Conservation (phyloP, 495 filamentous ascomycete species). For the Trichodelitschia bisporula region DNA sequence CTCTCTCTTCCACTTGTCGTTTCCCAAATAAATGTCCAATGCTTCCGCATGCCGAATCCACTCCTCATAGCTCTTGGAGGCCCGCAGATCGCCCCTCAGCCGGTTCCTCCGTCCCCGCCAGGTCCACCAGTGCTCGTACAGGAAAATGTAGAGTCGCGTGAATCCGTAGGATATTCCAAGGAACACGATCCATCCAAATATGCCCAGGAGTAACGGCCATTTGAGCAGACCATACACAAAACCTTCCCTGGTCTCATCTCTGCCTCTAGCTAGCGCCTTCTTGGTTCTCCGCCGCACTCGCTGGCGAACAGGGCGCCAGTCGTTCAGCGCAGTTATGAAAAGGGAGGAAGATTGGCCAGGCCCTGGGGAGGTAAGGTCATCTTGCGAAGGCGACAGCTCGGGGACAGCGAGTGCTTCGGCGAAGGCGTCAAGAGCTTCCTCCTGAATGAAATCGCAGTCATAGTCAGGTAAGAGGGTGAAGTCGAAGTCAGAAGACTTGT, state of each 20-base stretch:
- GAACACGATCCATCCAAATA: slow-evolving; percentile 54
- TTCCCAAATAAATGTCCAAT: slow-evolving; percentile 62
- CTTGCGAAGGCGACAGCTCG: slow-evolving; percentile 15
- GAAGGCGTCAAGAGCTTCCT: slow-evolving; percentile 17
- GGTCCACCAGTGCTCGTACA: slow-evolving; percentile 58
- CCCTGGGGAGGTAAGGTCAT: slow-evolving; percentile 13
- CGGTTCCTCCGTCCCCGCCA: slow-evolving; percentile 51
- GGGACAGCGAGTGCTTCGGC: slow-evolving; percentile 18
- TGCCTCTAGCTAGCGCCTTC: slow-evolving; percentile 19
- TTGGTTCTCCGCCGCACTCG: slow-evolving; percentile 14
- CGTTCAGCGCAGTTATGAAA: slow-evolving; percentile 23
- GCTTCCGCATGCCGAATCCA: slow-evolving; percentile 58
- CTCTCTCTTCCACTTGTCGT: slow-evolving; percentile 59
- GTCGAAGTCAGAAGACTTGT: slow-evolving; percentile 18
- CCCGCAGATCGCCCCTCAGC: slow-evolving; percentile 42
- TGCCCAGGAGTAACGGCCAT: slow-evolving; percentile 66
- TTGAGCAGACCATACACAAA: slow-evolving; percentile 71
- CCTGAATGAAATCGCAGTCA: slow-evolving; percentile 17
- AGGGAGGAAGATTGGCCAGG: slow-evolving; percentile 4
- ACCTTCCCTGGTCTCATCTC: slow-evolving; percentile 85
- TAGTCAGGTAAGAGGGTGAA: slow-evolving; percentile 16
- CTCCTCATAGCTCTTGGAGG: slow-evolving; percentile 47
- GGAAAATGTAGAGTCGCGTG: slow-evolving; percentile 68
- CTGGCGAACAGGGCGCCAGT: slow-evolving; percentile 21
- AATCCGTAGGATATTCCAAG: slow-evolving; percentile 44